Percentiles rank a stretch among this genome's conserved stretches.
Evolutionary conservation across 2,329 filamentous ascomycete genomes (phyloP).

Genomic region (Cladosporium sp.): DNA sequence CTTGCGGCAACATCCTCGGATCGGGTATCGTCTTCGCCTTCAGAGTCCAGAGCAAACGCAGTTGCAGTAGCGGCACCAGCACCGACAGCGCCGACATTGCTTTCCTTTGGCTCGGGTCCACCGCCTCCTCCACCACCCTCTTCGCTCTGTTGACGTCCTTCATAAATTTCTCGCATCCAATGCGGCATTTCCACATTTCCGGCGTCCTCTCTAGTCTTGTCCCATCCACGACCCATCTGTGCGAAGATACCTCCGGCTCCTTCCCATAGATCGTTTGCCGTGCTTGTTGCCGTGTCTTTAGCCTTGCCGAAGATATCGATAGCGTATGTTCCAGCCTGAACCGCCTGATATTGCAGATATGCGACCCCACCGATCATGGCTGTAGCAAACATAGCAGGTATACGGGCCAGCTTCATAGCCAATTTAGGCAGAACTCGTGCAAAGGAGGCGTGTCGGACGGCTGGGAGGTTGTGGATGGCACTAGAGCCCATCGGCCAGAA

Average conservation of each 20-base stretch:
- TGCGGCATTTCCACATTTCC: slow-evolving; percentile 52
- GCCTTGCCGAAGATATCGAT: slow-evolving; percentile 71
- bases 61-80: slow-evolving; percentile 67
- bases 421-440: slow-evolving; percentile 73
- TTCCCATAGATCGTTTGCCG: slow-evolving; percentile 67
- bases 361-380: slow-evolving; percentile 81
- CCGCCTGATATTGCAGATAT: slow-evolving; percentile 94
- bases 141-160: slow-evolving; percentile 30
- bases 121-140: slow-evolving; percentile 31
- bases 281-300: slow-evolving; percentile 63
- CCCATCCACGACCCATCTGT: slow-evolving; percentile 77
- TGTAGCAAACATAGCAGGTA: slow-evolving; percentile 89
- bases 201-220: slow-evolving; percentile 68
- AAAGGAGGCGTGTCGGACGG: slow-evolving; percentile 61
- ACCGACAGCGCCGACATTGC: slow-evolving; percentile 53
- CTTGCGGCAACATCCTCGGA: slow-evolving; percentile 63
- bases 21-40: slow-evolving; percentile 58
- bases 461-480: slow-evolving; percentile 74
- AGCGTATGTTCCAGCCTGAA: slow-evolving; percentile 72
- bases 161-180: slow-evolving; percentile 69
- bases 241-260: slow-evolving; percentile 70
- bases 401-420: slow-evolving; percentile 79
- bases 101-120: slow-evolving; percentile 35
- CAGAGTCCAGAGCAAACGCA: slow-evolving; percentile 73
- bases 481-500: slow-evolving; percentile 75